Base-by-base conservation (phyloP, 495 filamentous ascomycete species). In the Monascus purpureus region DNA sequence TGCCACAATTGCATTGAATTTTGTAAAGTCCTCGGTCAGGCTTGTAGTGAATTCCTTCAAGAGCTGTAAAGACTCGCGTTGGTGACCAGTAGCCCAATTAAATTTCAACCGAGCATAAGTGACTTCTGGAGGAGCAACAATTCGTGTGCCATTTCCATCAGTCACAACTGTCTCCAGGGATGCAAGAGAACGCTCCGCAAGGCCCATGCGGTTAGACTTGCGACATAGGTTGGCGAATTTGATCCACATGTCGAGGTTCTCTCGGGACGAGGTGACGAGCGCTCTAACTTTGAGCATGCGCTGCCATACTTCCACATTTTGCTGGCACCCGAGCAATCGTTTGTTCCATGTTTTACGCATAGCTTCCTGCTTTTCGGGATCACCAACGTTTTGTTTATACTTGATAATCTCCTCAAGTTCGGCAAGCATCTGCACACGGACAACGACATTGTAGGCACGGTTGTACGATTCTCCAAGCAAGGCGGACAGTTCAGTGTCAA, bases 171-270 rank as follows among this genome's bases (percentile, higher is more conserved):
- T 73, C n/a, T 82, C 70, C 8, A 84, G 64, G 17, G 75, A 77
- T 45, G 85, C 82, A 26, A 99, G 60, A n/a, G 84, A 84, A 52
- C 93, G 88, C 60, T 96, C 90, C 2, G 88, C 92, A n/a, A 99
- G 70, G 9, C 88, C 90, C 63, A 84, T 87, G 7, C 90, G 77
- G 31, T 83, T 80, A 18, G 85, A 93, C 49, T 96, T 99, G 43
- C 90, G 79, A 53, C 90, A 99, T 6, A 99, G 70, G 42, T 95
- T 96, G 38, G 92, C 82, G 45, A 94, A 96, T 48, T 99, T 99
- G 61, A 96, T 95, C 69, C 82, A 93, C 85, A 96, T 96, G 45
- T 90, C 80, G 66, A 92, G 81, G 41, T 96, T 93, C 49, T 99
- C 87, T 17, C 70, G 74, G 3, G 90, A 86, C 8, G 70, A 71